A percentile compares a stretch with the other conserved stretches of the same genome.
These are phyloP conservation scores for Blastocystis hominis DNA, from an alignment of 352 stramenopile species.

Conservation along the genomic window DNA sequence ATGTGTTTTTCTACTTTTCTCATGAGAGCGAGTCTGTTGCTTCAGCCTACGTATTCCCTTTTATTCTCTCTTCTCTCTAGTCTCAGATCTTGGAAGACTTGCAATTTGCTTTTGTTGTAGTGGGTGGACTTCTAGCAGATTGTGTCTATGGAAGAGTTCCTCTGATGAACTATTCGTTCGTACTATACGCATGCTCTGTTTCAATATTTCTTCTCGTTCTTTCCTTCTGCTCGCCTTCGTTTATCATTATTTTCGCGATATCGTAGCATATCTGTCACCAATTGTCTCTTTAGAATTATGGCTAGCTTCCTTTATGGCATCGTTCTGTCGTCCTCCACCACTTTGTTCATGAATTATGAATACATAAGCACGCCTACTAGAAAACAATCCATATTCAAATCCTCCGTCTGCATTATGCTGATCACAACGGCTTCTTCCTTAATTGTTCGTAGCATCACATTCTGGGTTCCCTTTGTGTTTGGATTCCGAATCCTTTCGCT, in stretches of 20 bases:
- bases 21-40: conserved; percentile 8
- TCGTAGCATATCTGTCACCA: background rate
- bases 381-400: background rate
- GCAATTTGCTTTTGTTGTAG: conserved; percentile 13
- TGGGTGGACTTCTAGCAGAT: conserved; percentile 14
- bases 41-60: background rate
- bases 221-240: background rate
- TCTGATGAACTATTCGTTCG: conserved; percentile 2
- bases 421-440: background rate
- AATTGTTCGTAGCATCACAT: background rate
- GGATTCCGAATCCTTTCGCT: conserved; percentile 6
- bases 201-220: background rate
- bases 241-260: conserved; percentile 19
- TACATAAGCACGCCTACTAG: background rate
- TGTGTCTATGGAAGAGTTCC: conserved; percentile 35
- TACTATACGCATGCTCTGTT: background rate
- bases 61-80: background rate
- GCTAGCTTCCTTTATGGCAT: conserved; percentile 11
- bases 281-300: background rate
- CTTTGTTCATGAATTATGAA: conserved; percentile 18
- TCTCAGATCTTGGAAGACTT: conserved; percentile 31
- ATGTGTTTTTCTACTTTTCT: conserved; percentile 30
- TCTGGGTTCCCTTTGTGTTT: background rate
- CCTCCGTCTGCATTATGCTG: background rate
- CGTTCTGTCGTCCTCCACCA: background rate